Percentiles rank a stretch among this genome's conserved stretches.
These are phyloP conservation scores for Penicillium cosmopolitanum DNA, from an alignment of 495 filamentous ascomycete species.

Conservation along the genomic window DNA sequence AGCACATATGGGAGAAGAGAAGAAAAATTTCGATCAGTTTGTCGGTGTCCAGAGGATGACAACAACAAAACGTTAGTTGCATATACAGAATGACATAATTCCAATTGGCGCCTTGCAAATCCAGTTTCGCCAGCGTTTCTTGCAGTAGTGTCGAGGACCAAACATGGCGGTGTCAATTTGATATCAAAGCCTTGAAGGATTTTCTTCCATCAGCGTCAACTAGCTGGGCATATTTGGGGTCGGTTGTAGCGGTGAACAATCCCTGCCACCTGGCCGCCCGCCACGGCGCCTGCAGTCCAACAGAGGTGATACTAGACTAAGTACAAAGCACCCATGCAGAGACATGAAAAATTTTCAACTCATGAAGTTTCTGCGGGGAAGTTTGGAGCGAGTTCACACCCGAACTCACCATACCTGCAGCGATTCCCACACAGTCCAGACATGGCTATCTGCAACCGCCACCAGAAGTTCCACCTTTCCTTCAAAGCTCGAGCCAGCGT, in stretches of 20 bases:
- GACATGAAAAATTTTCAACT: neutral
- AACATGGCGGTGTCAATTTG: conserved; percentile 37
- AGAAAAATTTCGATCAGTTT: neutral
- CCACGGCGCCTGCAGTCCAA: neutral
- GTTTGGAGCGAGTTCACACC: neutral
- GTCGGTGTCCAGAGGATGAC: conserved; percentile 3
- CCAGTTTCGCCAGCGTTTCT: conserved; percentile 15
- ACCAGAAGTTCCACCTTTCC: neutral
- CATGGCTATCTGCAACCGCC: neutral
- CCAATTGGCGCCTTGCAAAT: neutral
- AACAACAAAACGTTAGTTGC: conserved; percentile 11
- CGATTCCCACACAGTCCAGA: neutral
- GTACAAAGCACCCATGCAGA: neutral
- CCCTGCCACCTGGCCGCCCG: conserved; percentile 2
- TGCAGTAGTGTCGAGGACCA: conserved; percentile 29
- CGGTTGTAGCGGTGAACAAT: conserved; percentile 33
- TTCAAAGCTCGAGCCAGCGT: neutral
- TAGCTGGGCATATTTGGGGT: conserved; percentile 1
- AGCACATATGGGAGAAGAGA: conserved; percentile 10
- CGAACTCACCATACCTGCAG: neutral
- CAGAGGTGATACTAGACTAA: neutral
- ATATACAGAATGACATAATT: conserved; percentile 19
- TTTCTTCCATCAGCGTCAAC: neutral
- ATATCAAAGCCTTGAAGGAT: conserved; percentile 14
- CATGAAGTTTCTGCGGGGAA: neutral